These are phyloP conservation scores for Myriangium duriaei DNA, from an alignment of 2,329 filamentous ascomycete genomes.

Conservation along the genomic window DNA sequence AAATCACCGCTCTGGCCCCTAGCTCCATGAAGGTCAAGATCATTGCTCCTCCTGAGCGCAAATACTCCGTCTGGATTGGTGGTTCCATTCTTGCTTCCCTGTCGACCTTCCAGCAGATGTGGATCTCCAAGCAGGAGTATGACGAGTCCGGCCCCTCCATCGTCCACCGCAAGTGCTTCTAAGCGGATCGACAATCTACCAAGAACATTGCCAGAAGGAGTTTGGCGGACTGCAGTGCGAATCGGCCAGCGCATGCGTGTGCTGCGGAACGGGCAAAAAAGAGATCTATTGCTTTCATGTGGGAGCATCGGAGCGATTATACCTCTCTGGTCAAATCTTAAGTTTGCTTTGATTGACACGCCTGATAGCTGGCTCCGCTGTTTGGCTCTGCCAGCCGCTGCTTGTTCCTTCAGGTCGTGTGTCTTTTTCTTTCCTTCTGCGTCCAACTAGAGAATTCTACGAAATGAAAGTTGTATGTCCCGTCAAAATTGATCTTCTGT, in stretches of 20 bases:
- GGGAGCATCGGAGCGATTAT: not conserved
- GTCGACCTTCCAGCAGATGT: conserved; percentile 99
- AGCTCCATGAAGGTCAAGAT: conserved; percentile 99
- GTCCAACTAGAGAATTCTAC: conserved; percentile 9
- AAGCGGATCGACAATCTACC: conserved; percentile 38
- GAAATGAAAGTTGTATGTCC: conserved; percentile 11
- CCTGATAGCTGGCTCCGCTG: not conserved
- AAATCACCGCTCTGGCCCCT: conserved; percentile 97
- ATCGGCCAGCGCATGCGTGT: not conserved
- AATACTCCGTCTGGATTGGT: conserved; percentile 99
- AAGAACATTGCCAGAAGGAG: not conserved
- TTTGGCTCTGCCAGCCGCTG: not conserved
- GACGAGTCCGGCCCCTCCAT: conserved; percentile 99
- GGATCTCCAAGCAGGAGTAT: conserved; percentile 99
- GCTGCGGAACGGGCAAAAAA: not conserved
- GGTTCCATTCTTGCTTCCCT: conserved; percentile 99
- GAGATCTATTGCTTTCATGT: not conserved
- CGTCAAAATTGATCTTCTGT: too few species aligned
- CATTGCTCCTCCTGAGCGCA: conserved; percentile 98
- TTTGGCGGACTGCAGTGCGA: conserved; percentile 6
- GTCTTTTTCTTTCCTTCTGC: conserved; percentile 4
- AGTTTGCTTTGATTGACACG: not conserved
- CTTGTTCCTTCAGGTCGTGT: not conserved
- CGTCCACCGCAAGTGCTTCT: conserved; percentile 99
- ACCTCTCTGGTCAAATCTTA: not conserved